A percentile compares a stretch with the other conserved stretches of the same genome.
Conservation (phyloP, 176 grass and related monocot genomes). For the Oryza meyeriana region DNA sequence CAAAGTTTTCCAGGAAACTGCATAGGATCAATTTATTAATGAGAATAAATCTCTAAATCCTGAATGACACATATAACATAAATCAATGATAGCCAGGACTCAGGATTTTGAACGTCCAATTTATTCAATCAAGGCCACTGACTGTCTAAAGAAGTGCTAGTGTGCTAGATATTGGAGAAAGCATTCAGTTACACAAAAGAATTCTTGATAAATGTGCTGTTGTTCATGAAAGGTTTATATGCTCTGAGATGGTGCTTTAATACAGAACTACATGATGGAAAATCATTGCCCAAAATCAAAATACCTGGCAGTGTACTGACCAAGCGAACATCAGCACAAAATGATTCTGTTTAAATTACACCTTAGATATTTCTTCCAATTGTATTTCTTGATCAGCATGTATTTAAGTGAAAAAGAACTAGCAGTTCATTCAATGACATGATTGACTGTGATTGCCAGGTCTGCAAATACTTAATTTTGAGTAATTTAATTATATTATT, state of each 20-base stretch:
- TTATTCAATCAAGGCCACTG: neutral
- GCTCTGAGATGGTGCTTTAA: neutral
- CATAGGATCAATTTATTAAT: neutral
- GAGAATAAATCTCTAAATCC: constrained; percentile 4
- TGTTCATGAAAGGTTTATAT: neutral
- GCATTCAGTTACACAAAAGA: neutral
- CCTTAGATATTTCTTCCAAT: neutral
- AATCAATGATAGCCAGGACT: neutral
- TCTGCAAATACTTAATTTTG: neutral
- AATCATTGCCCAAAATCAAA: neutral
- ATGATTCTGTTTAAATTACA: neutral
- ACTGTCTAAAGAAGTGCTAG: neutral
- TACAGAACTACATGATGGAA: neutral
- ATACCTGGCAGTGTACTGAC: constrained; percentile 4
- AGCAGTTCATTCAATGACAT: neutral
- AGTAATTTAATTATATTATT: neutral
- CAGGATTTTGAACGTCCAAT: constrained; percentile 3
- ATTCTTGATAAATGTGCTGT: neutral
- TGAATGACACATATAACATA: neutral
- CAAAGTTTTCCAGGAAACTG: neutral
- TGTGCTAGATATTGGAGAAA: neutral
- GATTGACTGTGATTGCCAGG: neutral
- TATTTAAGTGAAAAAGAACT: constrained; percentile 5
- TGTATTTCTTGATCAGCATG: neutral
- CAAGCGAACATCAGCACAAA: neutral